Evolutionary conservation across 768 basidiomycete species (phyloP).

Genomic region (Saitozyma sp.): DNA sequence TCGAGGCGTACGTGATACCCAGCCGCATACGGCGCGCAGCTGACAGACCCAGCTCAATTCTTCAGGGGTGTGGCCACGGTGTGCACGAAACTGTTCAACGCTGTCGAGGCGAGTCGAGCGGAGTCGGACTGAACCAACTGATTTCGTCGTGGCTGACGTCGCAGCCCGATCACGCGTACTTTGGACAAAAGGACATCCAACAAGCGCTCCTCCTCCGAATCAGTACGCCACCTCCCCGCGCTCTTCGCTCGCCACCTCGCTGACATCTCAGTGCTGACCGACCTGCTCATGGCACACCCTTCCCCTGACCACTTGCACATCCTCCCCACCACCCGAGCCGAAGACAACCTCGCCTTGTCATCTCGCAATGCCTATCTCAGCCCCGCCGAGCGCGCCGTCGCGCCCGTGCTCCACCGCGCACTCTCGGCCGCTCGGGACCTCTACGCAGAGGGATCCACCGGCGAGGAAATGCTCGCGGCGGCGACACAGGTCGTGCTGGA

Average conservation of each 20-base stretch:
- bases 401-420: slow-evolving; percentile 70
- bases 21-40: slow-evolving; percentile 7
- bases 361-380: slow-evolving; percentile 86
- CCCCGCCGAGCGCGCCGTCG: slow-evolving; percentile 63
- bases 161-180: slow-evolving; percentile 88
- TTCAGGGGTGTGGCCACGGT: slow-evolving; percentile 95
- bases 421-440: slow-evolving; percentile 62
- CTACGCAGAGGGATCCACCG: slow-evolving; percentile 39
- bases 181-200: slow-evolving; percentile 98
- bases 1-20: slow-evolving; percentile 59
- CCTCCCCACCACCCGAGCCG: slow-evolving; percentile 72
- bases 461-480: slow-evolving; percentile 27
- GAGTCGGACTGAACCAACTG: too few species aligned
- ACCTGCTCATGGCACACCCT: slow-evolving; percentile 80
- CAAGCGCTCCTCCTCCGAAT: slow-evolving; percentile 79
- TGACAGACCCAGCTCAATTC: slow-evolving; percentile 62
- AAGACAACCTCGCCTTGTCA: slow-evolving; percentile 75
- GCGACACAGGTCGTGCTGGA: slow-evolving; percentile 26
- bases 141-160: not conserved
- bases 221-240: slow-evolving; percentile 29
- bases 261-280: slow-evolving; percentile 60
- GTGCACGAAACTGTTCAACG: slow-evolving; percentile 92
- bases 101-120: slow-evolving; percentile 67
- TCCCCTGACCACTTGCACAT: slow-evolving; percentile 73
- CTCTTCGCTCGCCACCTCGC: not conserved